Evolutionary conservation across 2,329 filamentous ascomycete species (phyloP).

Genomic region (Claviceps sp.): DNA sequence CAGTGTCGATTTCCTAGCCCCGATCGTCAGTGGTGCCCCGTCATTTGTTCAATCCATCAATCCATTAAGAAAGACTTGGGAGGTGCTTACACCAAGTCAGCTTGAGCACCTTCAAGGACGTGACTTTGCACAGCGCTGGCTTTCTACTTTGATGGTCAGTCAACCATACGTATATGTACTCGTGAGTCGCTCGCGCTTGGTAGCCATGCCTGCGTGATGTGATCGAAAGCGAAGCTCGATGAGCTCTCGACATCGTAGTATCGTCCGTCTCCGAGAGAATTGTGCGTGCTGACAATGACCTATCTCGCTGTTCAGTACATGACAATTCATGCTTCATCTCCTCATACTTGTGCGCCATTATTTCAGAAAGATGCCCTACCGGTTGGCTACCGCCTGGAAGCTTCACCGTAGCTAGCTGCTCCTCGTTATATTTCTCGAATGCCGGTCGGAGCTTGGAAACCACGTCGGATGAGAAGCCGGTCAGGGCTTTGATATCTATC

Average conservation of each 20-base stretch:
- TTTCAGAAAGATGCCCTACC: conserved; percentile 14
- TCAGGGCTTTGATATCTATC: conserved; percentile 83
- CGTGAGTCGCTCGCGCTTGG: background rate
- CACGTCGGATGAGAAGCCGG: conserved; percentile 53
- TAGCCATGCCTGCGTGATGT: conserved; percentile 53
- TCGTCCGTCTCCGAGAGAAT: conserved; percentile 62
- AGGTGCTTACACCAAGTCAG: conserved; percentile 64
- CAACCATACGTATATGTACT: background rate
- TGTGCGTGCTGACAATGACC: conserved; percentile 80
- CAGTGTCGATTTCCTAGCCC: conserved; percentile 61
- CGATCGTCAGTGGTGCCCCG: background rate
- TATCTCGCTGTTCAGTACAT: conserved; percentile 18
- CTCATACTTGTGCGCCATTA: background rate
- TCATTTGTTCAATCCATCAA: background rate
- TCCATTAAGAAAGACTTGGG: background rate
- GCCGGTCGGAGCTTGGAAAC: conserved; percentile 65
- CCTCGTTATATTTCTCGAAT: conserved; percentile 91
- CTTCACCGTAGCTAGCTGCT: conserved; percentile 81
- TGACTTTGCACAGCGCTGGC: conserved; percentile 73
- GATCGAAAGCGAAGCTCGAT: conserved; percentile 81
- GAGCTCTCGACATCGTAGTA: conserved; percentile 88
- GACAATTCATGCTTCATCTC: too few species aligned
- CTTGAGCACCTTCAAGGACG: conserved; percentile 60
- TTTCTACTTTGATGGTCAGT: conserved; percentile 38
- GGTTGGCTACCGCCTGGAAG: conserved; percentile 69